phyloP scores from a whole-genome alignment of 2,329 filamentous ascomycete species.

The Pestalotiopsis sp. region DNA sequence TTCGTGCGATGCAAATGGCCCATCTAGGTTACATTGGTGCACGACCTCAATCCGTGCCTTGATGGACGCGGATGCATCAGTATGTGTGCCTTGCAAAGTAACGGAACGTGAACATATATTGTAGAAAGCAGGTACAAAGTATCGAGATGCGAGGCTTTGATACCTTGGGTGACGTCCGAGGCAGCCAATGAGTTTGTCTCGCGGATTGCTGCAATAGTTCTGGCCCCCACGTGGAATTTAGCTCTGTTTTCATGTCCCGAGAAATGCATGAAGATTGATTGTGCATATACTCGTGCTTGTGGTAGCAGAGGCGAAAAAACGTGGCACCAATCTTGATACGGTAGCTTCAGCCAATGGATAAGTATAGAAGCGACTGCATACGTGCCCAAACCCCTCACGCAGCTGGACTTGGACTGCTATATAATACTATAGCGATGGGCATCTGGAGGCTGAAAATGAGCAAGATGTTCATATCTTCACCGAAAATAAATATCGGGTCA shows the following conservation, averaged over 20 bases:
- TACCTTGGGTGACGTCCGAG: background rate
- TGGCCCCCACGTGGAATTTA: background rate
- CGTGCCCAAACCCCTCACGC: constrained; percentile 2
- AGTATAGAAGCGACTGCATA: constrained; percentile 3
- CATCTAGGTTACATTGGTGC: too few relatives aligned
- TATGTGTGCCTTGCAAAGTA: too few relatives aligned
- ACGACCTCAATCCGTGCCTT: too few relatives aligned
- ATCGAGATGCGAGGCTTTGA: too few relatives aligned
- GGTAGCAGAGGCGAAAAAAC: background rate
- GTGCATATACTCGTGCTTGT: constrained; percentile 3
- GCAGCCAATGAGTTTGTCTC: background rate
- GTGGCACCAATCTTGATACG: constrained; percentile 6
- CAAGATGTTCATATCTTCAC: background rate
- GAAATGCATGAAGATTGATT: background rate
- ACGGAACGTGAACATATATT: too few relatives aligned
- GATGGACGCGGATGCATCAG: too few relatives aligned
- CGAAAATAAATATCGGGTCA: background rate
- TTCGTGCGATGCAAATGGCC: background rate
- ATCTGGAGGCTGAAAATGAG: background rate
- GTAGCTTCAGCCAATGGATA: background rate
- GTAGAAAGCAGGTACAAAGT: too few relatives aligned
- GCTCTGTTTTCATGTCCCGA: background rate
- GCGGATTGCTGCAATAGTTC: background rate
- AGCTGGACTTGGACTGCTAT: background rate
- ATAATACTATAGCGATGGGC: background rate